A percentile compares a stretch with the other conserved stretches of the same genome.
Evolutionary conservation across 78 protist species (phyloP).

Genomic region (Bigelowiella natans): DNA sequence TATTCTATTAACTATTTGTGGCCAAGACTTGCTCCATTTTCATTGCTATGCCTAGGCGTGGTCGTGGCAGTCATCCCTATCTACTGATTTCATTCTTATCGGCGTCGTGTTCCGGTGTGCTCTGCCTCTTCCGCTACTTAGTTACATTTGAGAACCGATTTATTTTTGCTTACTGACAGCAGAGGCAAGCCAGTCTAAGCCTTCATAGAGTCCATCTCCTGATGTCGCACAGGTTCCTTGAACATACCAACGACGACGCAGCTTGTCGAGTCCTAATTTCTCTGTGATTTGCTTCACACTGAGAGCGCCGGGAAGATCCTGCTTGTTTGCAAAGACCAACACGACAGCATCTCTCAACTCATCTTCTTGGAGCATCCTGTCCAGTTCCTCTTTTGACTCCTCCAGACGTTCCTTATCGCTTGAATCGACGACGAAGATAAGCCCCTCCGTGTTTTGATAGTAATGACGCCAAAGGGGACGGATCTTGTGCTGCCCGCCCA

Average conservation of each 20-base stretch:
- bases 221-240: conserved; percentile 24
- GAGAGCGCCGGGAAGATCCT: conserved; percentile 15
- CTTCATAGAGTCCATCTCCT: conserved; percentile 30
- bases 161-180: background rate
- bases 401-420: background rate
- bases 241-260: conserved; percentile 30
- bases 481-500: conserved; percentile 91
- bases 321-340: conserved; percentile 17
- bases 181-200: conserved; percentile 24
- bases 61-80: no score
- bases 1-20: no score
- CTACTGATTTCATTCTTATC: no score
- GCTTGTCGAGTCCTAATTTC: no score
- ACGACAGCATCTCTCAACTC: background rate
- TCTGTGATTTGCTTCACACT: no score
- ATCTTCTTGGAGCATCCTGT: background rate
- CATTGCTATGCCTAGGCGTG: no score
- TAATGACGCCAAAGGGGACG: conserved; percentile 80
- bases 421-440: conserved; percentile 30
- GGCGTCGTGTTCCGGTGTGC: no score
- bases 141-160: no score
- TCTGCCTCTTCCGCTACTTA: no score
- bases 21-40: no score
- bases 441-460: background rate
- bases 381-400: conserved; percentile 40